A percentile compares a stretch with the other conserved stretches of the same genome.
phyloP scores from a whole-genome alignment of 2,329 filamentous ascomycete species.

The Verticillium zaregamsianum region DNA sequence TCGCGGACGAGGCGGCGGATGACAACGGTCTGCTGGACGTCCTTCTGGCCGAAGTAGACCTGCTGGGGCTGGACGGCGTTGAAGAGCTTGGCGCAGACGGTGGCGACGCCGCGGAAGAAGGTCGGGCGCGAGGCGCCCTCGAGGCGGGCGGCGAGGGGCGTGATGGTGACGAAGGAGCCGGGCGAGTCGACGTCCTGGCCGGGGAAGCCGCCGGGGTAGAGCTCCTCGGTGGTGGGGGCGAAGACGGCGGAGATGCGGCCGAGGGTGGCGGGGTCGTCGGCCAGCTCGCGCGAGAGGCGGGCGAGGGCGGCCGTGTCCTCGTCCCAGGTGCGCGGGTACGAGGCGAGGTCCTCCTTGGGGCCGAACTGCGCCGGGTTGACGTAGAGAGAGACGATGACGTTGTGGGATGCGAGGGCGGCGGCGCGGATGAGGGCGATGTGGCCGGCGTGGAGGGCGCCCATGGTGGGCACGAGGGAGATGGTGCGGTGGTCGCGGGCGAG shows the following conservation, averaged over 20 bases:
- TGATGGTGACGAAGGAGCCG: constrained; percentile 89
- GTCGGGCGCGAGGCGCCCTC: constrained; percentile 85
- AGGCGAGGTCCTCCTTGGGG: constrained; percentile 77
- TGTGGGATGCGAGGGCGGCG: constrained; percentile 78
- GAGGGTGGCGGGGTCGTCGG: constrained; percentile 49
- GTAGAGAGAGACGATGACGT: constrained; percentile 88
- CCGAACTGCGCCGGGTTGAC: constrained; percentile 98
- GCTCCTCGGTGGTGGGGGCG: constrained; percentile 73
- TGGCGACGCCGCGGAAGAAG: constrained; percentile 95
- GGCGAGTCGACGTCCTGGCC: constrained; percentile 69
- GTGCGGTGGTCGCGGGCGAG: constrained; percentile 64
- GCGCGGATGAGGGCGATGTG: constrained; percentile 82
- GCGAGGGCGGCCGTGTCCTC: constrained; percentile 66
- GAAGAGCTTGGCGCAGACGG: constrained; percentile 81
- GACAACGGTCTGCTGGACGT: constrained; percentile 92
- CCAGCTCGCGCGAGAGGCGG: constrained; percentile 67
- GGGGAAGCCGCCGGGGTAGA: constrained; percentile 82
- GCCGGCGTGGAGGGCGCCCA: constrained; percentile 94
- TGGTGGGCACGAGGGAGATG: constrained; percentile 89
- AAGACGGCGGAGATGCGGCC: constrained; percentile 81
- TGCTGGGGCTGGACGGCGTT: constrained; percentile 55
- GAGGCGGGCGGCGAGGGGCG: constrained; percentile 73
- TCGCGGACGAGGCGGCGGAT: constrained; percentile 84
- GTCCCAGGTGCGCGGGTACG: constrained; percentile 89
- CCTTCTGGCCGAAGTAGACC: constrained; percentile 95